These are phyloP conservation scores for Rhizophora apiculata DNA, from an alignment of 345 rosid species.

Conservation along the genomic window DNA sequence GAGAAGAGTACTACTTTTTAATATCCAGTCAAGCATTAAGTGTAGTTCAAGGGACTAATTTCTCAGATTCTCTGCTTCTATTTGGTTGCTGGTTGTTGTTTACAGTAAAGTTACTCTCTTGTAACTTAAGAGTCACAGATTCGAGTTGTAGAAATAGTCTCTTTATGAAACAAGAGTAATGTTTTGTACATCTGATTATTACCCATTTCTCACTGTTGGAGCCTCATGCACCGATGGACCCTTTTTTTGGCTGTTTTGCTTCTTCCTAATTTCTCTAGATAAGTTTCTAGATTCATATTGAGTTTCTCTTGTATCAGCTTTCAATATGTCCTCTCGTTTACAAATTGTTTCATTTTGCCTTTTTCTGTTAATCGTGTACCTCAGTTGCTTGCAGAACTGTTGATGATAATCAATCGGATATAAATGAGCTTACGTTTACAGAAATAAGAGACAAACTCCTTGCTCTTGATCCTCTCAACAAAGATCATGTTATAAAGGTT, in stretches of 20 bases:
- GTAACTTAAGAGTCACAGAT: too few species aligned
- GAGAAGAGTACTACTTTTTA: too few species aligned
- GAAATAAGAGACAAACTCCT: conserved; percentile 90
- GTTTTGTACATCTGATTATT: too few species aligned
- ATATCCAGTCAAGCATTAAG: too few species aligned
- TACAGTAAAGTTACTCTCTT: too few species aligned
- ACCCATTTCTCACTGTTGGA: too few species aligned
- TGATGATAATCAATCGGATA: conserved; percentile 43
- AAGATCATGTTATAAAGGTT: conserved; percentile 67
- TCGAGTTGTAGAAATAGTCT: too few species aligned
- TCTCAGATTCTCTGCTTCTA: too few species aligned
- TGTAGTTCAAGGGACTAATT: too few species aligned
- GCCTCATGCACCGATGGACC: not conserved
- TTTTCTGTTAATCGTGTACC: conserved; percentile 12
- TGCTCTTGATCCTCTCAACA: conserved; percentile 91
- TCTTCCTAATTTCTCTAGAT: not conserved
- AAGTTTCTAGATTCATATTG: not conserved
- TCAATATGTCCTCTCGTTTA: not conserved
- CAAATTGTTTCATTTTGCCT: not conserved
- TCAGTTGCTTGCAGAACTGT: conserved; percentile 46
- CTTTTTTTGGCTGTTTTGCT: conserved; percentile 1
- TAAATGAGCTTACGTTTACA: conserved; percentile 71
- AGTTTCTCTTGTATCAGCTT: not conserved
- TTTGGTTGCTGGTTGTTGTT: too few species aligned
- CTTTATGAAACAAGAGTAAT: too few species aligned